Evolutionary conservation across 2,329 filamentous ascomycete genomes (phyloP).

Genomic region (Apiospora aurea): DNA sequence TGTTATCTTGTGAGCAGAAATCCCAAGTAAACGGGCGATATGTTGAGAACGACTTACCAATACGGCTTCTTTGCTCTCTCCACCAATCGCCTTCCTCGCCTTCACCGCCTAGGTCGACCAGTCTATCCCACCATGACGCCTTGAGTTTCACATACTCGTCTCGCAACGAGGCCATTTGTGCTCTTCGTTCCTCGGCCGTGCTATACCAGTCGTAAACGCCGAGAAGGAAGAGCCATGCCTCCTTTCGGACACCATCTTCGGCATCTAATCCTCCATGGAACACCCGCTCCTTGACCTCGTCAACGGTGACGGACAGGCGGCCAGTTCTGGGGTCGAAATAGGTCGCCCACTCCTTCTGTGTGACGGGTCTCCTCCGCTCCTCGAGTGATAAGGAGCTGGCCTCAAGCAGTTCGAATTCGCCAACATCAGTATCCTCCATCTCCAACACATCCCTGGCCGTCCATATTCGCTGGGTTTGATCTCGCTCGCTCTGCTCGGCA

Average conservation of each 20-base stretch:
- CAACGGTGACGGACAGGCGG: conserved; percentile 77
- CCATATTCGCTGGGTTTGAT: conserved; percentile 87
- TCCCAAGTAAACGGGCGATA: neutral
- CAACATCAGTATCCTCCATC: conserved; percentile 92
- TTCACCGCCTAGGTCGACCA: conserved; percentile 82
- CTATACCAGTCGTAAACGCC: conserved; percentile 95
- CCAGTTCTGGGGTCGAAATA: conserved; percentile 85
- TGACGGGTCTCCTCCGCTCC: conserved; percentile 79
- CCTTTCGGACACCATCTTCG: conserved; percentile 91
- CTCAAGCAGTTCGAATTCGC: conserved; percentile 94
- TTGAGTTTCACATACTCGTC: conserved; percentile 96
- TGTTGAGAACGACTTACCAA: conserved; percentile 71
- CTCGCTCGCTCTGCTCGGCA: conserved; percentile 92
- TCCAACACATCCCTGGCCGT: conserved; percentile 91
- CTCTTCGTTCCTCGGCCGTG: conserved; percentile 82
- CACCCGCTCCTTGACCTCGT: conserved; percentile 96
- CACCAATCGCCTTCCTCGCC: conserved; percentile 92
- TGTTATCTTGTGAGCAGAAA: conserved; percentile 49
- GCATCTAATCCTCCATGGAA: conserved; percentile 92
- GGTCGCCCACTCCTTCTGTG: conserved; percentile 84
- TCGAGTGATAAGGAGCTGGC: conserved; percentile 75
- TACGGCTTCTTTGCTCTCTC: conserved; percentile 91
- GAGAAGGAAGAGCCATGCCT: conserved; percentile 94
- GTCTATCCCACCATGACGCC: conserved; percentile 93
- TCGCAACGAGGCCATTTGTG: conserved; percentile 81